phyloP scores from a whole-genome alignment of 202 grass and related monocot species.

The Setaria viridis region DNA sequence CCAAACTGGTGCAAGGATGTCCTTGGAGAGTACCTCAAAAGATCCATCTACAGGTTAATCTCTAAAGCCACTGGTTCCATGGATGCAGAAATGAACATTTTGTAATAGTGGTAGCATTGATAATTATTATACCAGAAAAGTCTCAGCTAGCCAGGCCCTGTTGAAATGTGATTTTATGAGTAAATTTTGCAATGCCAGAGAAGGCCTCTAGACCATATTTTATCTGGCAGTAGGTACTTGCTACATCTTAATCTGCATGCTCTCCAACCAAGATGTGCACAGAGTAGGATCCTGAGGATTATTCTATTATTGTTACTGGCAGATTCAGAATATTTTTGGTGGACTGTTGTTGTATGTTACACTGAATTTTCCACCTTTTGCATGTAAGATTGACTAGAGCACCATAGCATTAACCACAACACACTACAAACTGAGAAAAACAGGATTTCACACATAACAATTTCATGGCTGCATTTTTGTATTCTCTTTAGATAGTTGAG shows the following conservation, averaged over 20 bases:
- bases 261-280: slow-evolving; percentile 30
- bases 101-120: not conserved
- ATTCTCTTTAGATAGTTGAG: slow-evolving; percentile 29
- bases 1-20: slow-evolving; percentile 77
- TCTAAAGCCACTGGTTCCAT: slow-evolving; percentile 34
- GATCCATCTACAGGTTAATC: slow-evolving; percentile 84
- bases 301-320: slow-evolving; percentile 11
- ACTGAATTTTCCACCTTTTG: slow-evolving; percentile 8
- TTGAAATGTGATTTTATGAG: slow-evolving; percentile 25
- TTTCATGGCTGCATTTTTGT: slow-evolving; percentile 14
- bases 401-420: slow-evolving; percentile 20
- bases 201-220: not conserved
- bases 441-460: slow-evolving; percentile 4
- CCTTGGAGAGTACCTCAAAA: slow-evolving; percentile 90
- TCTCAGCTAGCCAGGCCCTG: slow-evolving; percentile 18
- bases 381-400: slow-evolving; percentile 9
- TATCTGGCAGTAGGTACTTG: slow-evolving; percentile 19
- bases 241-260: not conserved
- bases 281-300: not conserved
- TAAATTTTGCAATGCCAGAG: not conserved
- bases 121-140: slow-evolving; percentile 9
- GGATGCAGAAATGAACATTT: not conserved
- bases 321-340: not conserved
- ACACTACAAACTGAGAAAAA: not conserved
- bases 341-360: not conserved